Conservation (phyloP, 1,284 basidiomycete species). For the Puccinia horiana region DNA sequence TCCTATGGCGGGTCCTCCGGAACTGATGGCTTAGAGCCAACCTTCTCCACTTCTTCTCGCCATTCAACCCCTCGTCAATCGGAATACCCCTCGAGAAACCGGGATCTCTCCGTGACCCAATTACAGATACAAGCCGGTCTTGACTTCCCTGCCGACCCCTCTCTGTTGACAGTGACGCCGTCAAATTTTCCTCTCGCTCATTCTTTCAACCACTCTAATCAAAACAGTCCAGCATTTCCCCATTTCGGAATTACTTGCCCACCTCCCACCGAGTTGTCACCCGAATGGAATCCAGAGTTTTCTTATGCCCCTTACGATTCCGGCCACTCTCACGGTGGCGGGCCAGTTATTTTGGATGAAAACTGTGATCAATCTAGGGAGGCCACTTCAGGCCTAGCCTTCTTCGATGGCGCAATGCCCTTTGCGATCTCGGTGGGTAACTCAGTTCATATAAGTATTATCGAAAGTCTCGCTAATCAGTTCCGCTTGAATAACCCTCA, state of each 20-base stretch:
- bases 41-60: not conserved
- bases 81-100: not conserved
- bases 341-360: not conserved
- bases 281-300: slow-evolving; percentile 1
- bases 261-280: not conserved
- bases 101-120: not conserved
- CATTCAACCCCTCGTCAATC: not conserved
- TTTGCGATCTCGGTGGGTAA: not conserved
- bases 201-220: not conserved
- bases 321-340: not conserved
- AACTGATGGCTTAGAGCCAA: not conserved
- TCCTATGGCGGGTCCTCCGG: not conserved
- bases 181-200: not conserved
- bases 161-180: not conserved
- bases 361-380: slow-evolving; percentile 1
- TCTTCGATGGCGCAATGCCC: not conserved
- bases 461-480: not conserved
- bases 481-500: not conserved
- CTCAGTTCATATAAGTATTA: not conserved
- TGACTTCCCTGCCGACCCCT: not conserved
- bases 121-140: not conserved
- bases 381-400: not conserved
- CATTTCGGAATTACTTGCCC: not conserved
- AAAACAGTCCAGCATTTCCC: not conserved
- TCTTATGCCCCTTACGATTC: not conserved